These are phyloP conservation scores for Sclerotinia spermophila DNA, from an alignment of 2,329 filamentous ascomycete species.

Conservation along the genomic window DNA sequence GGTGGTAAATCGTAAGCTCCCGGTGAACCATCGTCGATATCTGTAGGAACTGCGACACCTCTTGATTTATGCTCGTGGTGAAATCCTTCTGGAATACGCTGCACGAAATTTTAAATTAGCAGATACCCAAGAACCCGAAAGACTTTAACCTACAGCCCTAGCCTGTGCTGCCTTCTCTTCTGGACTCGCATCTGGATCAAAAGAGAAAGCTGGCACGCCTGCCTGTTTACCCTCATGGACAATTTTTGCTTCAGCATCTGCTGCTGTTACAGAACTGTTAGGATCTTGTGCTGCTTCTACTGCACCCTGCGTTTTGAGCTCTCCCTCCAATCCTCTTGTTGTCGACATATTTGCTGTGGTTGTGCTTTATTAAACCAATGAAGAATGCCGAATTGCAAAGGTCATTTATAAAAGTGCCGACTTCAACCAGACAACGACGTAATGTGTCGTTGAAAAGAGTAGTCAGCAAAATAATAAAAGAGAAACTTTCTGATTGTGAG, in stretches of 20 bases:
- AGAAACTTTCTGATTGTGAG: not conserved
- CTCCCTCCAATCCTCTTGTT: conserved; percentile 40
- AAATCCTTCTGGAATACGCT: conserved; percentile 63
- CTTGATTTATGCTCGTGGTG: conserved; percentile 59
- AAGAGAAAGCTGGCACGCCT: conserved; percentile 76
- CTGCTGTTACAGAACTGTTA: conserved; percentile 61
- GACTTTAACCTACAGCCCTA: conserved; percentile 58
- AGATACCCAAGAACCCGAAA: not conserved
- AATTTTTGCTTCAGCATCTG: conserved; percentile 69
- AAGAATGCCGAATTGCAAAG: conserved; percentile 20
- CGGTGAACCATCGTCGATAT: conserved; percentile 67
- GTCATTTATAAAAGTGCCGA: not conserved
- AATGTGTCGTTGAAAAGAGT: conserved; percentile 3
- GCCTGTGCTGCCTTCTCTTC: conserved; percentile 83
- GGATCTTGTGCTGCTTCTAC: conserved; percentile 74
- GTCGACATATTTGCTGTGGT: conserved; percentile 28
- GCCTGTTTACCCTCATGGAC: conserved; percentile 74
- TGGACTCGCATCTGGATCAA: conserved; percentile 78
- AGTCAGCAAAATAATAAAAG: not conserved
- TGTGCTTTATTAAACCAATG: conserved; percentile 21
- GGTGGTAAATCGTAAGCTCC: conserved; percentile 75
- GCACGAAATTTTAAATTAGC: conserved; percentile 17
- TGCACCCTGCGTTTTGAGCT: conserved; percentile 79
- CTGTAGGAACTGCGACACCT: conserved; percentile 70
- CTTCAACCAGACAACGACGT: conserved; percentile 10